Base-by-base conservation (phyloP, 2,329 filamentous ascomycete species). In the Epichloe gansuensis region DNA sequence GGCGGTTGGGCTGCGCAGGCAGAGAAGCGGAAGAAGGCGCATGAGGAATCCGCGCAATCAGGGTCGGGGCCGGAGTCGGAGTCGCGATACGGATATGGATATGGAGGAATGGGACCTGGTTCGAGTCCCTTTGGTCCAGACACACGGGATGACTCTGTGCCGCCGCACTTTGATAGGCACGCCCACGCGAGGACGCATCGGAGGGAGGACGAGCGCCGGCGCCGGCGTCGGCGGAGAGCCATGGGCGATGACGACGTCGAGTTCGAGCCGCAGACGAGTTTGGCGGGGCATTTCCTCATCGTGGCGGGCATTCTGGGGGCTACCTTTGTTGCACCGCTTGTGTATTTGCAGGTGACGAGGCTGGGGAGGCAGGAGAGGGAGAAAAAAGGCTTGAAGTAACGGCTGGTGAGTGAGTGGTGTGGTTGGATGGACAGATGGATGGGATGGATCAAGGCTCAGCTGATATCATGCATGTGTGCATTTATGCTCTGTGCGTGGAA, bases 111-210 rank as follows among this genome's bases (percentile, higher is more conserved):
- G 72, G 80, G 80, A 0, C 74, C 74, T 2, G 82, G 80, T 0
- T 75, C 77, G 52, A 68, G 74, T 41, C 72, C 74, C 5, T 76
- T 69, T 57, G 61, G 64, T 1, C 23, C 40, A 17, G 61, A 67
- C 49, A 66, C 71, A 35, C 71, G 79, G 51, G 74, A 82, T 36
- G 73, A 47, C n/a, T 41, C 46, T 12, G 25, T 89, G 31, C 80
- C 82, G 35, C 80, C 82, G 58, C 87, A 95, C 69, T 98, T 95
- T 59, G 84, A 97, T 69, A 77, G 78, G 41, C 73, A 70, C 42
- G 75, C 77, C 9, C 90, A 95, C 67, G 80, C 82, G 60, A 74
- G 80, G 55, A 94, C 88, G 54, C 88, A 95, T 57, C 73, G 77
- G 48, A 72, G 76, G 36, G 75, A 85, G 59, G 78, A 87, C 57